Base-by-base conservation (phyloP, 2,329 filamentous ascomycete species). In the Xylaria sp. region DNA sequence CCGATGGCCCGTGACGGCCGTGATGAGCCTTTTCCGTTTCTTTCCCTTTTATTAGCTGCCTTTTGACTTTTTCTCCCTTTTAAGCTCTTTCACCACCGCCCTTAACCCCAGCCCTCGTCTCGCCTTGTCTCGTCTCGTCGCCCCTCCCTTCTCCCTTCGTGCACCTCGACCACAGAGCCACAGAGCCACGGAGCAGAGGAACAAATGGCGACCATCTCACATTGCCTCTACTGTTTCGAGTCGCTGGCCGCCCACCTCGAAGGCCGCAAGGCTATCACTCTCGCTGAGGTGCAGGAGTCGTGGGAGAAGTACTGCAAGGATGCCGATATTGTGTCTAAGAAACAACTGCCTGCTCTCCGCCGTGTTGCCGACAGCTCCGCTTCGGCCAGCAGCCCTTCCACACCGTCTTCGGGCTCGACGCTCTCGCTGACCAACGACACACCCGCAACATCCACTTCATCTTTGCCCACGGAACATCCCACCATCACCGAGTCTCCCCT, bases 191-290 rank as follows among this genome's bases (percentile, higher is more conserved):
- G 28, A 30, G 9, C n/a, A n/a, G 50, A n/a, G 34, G 52, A n/a
- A 25, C 12, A 67, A n/a, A 98, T 98, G 95, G 95, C 96, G 57
- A 91, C 91, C 65, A 82, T 88, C 75, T 91, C 90, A 67, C 95
- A 98, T 81, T 97, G 94, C 81, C 89, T 95, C 76, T 94, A 91
- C 81, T 97, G 94, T 84, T 98, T 99, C 84, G 96, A 99, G 81
- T 86, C 86, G 46, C 89, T 99, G 43, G 86, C 89, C 58, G 91
- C 94, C 62, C 87, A 89, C 68, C 92, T 97, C 73, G 87, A 93
- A 73, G 83, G 86, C 71, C 90, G 91, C 69, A 84, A 90, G 66
- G 83, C 92, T 12, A 84, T 94, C 74, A 85, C 84, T 57, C 88
- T 98, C 28, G 79, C 83, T 50, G 85, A 91, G 71, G 86, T 97